Conservation (phyloP, 2,329 filamentous ascomycete genomes). For the Fusarium virguliforme region DNA sequence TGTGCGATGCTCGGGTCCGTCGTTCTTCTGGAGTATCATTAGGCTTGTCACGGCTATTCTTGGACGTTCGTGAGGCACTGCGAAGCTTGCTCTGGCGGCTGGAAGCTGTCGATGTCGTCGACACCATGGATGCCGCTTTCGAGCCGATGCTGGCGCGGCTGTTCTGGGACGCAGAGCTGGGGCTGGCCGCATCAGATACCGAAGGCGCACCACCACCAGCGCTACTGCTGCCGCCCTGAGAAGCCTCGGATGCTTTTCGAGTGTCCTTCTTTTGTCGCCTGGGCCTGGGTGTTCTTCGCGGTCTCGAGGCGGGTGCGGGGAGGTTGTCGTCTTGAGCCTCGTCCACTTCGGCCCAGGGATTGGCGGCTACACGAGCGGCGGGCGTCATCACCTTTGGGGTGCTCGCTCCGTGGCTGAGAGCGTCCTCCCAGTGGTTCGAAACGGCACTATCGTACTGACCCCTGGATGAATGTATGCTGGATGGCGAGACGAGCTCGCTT, state of each 20-base stretch:
- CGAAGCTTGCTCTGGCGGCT: constrained; percentile 50
- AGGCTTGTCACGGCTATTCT: constrained; percentile 48
- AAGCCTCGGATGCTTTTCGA: constrained; percentile 42
- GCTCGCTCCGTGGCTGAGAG: constrained; percentile 41
- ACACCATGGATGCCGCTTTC: constrained; percentile 46
- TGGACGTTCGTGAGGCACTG: constrained; percentile 50
- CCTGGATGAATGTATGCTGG: constrained; percentile 45
- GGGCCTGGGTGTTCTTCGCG: constrained; percentile 42
- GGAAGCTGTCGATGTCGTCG: constrained; percentile 46
- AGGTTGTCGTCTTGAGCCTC: constrained; percentile 34
- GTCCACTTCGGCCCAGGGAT: constrained; percentile 49
- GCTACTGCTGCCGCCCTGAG: constrained; percentile 42
- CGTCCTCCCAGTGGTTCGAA: constrained; percentile 46
- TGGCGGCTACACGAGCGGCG: constrained; percentile 39
- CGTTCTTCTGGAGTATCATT: constrained; percentile 50
- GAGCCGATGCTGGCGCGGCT: constrained; percentile 47
- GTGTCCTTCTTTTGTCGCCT: constrained; percentile 41
- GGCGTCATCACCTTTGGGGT: constrained; percentile 50
- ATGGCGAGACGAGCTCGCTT: constrained; percentile 45
- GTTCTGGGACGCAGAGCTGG: constrained; percentile 47
- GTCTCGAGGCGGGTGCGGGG: constrained; percentile 26
- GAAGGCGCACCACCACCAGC: constrained; percentile 38
- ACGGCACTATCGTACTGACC: constrained; percentile 39
- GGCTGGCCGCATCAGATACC: constrained; percentile 47
- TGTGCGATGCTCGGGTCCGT: constrained; percentile 50